These are phyloP conservation scores for Lasiodiplodia theobromae DNA, from an alignment of 2,329 filamentous ascomycete genomes.

Conservation along the genomic window DNA sequence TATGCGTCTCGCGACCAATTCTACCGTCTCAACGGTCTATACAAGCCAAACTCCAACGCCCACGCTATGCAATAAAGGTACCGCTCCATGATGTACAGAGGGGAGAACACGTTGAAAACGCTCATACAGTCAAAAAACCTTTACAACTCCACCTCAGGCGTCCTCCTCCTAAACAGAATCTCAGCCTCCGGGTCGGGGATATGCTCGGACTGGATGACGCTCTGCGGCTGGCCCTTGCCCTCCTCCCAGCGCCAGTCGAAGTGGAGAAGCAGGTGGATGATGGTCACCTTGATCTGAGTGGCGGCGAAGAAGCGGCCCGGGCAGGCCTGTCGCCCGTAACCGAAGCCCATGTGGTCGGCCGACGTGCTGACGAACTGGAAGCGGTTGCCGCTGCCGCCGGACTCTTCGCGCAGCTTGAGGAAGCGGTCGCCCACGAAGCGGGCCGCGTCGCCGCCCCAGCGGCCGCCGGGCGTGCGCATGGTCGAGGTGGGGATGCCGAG, in stretches of 20 bases:
- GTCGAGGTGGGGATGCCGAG: neutral
- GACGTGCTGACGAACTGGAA: constrained; percentile 18
- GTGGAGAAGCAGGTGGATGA: constrained; percentile 31
- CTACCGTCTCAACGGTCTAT: neutral
- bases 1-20: neutral
- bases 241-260: constrained; percentile 27
- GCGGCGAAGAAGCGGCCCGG: constrained; percentile 33
- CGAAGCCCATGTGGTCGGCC: constrained; percentile 20
- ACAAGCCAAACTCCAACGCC: neutral
- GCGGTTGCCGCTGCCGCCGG: neutral
- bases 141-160: constrained; percentile 4
- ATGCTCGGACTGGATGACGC: constrained; percentile 28
- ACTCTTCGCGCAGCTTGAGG: constrained; percentile 2
- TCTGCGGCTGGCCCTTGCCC: constrained; percentile 22
- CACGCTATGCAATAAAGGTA: neutral
- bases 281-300: constrained; percentile 32
- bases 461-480: constrained; percentile 8
- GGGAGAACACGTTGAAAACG: neutral
- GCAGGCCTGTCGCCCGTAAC: constrained; percentile 28
- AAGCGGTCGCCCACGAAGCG: constrained; percentile 12
- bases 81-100: neutral
- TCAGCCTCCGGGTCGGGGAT: constrained; percentile 8
- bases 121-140: neutral
- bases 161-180: constrained; percentile 8
- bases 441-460: constrained; percentile 29